Base-by-base conservation (phyloP, 2,329 filamentous ascomycete genomes). In the Coniochaeta ligniaria region DNA sequence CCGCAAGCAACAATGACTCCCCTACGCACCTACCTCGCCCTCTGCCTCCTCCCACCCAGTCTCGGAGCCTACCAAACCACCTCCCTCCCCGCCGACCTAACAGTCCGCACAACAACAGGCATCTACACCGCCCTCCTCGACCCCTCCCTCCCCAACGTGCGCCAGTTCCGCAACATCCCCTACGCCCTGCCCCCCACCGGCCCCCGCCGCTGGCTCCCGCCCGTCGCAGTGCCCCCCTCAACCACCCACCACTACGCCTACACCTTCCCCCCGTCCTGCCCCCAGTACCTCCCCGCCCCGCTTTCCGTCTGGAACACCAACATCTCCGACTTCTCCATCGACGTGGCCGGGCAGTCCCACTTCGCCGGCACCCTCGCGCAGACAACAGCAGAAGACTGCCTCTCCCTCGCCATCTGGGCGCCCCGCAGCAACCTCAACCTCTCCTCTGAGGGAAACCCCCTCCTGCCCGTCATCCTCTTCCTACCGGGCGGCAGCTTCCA, bases 401-500 rank as follows among this genome's bases (percentile, higher is more conserved):
- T 82, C 26, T 74, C 73, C 12, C 67, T 80, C 14, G 76, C 76
- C 43, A 66, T 82, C 9, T 81, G 79, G 78, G 68, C 76, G 3
- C 66, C 70, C 3, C 50, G 61, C 0, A n/a, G n/a, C n/a, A n/a
- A n/a, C n/a, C n/a, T n/a, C n/a, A 63, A 68, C 57, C 66, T 62
- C 3, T 62, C 63, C 4, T 3, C 38, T 5, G 52, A 60, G 35
- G 56, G 61, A 26, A 62, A 63, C 20, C n/a, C n/a, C n/a, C n/a
- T n/a, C n/a, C 61, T 70, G 4, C 79, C 79, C 0, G 79, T 82
- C 0, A 68, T 78, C 6, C 72, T 76, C 22, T 82, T 77, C 70
- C 71, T 81, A 38, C 76, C 79, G 43, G 80, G 80, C 5, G 80
- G 80, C 17, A 75, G 75, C 2, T 80, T 79, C 62, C 62, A 69